phyloP scores from a whole-genome alignment of 805 yeast species.

The Saturnispora gosingensis region DNA sequence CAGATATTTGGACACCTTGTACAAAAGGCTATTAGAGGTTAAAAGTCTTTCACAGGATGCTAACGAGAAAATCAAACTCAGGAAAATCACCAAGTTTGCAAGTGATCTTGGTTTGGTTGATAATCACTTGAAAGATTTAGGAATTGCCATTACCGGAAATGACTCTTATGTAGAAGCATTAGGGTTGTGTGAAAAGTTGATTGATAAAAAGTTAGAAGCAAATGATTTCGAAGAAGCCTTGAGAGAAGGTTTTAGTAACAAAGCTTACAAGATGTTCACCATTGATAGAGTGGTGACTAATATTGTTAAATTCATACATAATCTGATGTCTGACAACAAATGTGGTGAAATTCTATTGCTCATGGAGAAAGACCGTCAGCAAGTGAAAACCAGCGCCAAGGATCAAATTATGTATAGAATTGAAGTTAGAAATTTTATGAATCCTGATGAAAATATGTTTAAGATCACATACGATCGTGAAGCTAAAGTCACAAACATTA shows the following conservation, averaged over 20 bases:
- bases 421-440: slow-evolving; percentile 73
- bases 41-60: slow-evolving; percentile 65
- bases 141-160: slow-evolving; percentile 58
- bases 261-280: slow-evolving; percentile 87
- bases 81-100: slow-evolving; percentile 69
- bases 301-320: slow-evolving; percentile 76
- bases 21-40: slow-evolving; percentile 70
- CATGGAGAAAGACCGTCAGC: slow-evolving; percentile 72
- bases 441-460: slow-evolving; percentile 84
- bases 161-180: slow-evolving; percentile 76
- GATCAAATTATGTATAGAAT: slow-evolving; percentile 87
- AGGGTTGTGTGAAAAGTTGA: slow-evolving; percentile 59
- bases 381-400: slow-evolving; percentile 59
- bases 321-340: slow-evolving; percentile 68
- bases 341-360: slow-evolving; percentile 72
- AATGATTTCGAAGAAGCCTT: slow-evolving; percentile 92
- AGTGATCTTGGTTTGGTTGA: slow-evolving; percentile 75
- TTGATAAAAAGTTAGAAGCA: slow-evolving; percentile 87
- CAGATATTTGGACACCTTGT: slow-evolving; percentile 75
- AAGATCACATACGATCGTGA: slow-evolving; percentile 62
- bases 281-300: slow-evolving; percentile 86
- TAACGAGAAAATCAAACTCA: slow-evolving; percentile 55
- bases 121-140: slow-evolving; percentile 73
- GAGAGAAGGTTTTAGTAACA: slow-evolving; percentile 90
- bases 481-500: slow-evolving; percentile 50